These are phyloP conservation scores for Ophiosphaerella herpotricha DNA, from an alignment of 2,329 filamentous ascomycete species.

Conservation along the genomic window DNA sequence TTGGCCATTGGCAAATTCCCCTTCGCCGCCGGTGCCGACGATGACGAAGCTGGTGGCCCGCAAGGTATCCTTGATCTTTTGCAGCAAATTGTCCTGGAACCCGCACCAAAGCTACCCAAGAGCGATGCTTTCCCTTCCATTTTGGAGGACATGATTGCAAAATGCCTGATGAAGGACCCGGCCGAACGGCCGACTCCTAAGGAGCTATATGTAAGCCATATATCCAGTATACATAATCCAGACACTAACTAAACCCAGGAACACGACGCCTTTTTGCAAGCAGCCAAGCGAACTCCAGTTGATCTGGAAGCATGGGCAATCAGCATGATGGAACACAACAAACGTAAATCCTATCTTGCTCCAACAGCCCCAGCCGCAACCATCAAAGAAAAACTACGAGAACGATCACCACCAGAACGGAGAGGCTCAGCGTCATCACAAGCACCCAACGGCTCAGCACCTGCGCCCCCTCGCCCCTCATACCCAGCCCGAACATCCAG, in stretches of 20 bases:
- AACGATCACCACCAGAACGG: slow-evolving; percentile 35
- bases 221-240: neutral
- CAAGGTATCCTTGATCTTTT: slow-evolving; percentile 94
- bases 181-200: slow-evolving; percentile 88
- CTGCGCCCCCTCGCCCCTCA: slow-evolving; percentile 44
- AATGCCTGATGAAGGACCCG: slow-evolving; percentile 89
- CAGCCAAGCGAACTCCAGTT: slow-evolving; percentile 94
- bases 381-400: slow-evolving; percentile 46
- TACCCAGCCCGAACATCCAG: slow-evolving; percentile 52
- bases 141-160: slow-evolving; percentile 94
- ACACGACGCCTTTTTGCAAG: slow-evolving; percentile 90
- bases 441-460: slow-evolving; percentile 30
- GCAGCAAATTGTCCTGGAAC: slow-evolving; percentile 97
- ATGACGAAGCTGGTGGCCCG: slow-evolving; percentile 69
- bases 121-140: slow-evolving; percentile 96
- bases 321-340: slow-evolving; percentile 90
- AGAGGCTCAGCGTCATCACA: slow-evolving; percentile 27
- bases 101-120: slow-evolving; percentile 89
- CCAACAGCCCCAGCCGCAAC: slow-evolving; percentile 74
- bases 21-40: slow-evolving; percentile 82
- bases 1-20: slow-evolving; percentile 96
- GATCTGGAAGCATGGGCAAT: slow-evolving; percentile 93
- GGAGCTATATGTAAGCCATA: slow-evolving; percentile 80
- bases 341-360: slow-evolving; percentile 90
- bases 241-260: slow-evolving; percentile 62